Evolutionary conservation across 2,329 filamentous ascomycete species (phyloP).

Genomic region (Sclerotinia spermophila): DNA sequence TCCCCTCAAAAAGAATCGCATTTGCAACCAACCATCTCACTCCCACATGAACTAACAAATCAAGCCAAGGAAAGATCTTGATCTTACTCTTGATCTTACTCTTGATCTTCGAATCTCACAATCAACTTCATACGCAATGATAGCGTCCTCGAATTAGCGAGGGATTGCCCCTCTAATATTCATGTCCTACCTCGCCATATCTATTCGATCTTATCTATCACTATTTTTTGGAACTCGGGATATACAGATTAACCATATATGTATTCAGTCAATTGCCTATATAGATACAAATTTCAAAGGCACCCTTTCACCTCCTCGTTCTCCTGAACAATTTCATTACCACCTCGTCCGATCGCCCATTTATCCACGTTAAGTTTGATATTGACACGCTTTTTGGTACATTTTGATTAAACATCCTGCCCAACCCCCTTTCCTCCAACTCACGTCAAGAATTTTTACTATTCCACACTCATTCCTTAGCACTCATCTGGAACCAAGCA

Average conservation of each 20-base stretch:
- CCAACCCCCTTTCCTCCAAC: background rate
- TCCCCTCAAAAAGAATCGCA: no score
- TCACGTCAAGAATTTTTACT: background rate
- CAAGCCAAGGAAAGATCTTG: no score
- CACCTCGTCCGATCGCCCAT: background rate
- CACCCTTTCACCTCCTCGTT: background rate
- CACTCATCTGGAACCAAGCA: conserved; percentile 72
- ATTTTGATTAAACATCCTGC: background rate
- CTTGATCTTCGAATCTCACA: no score
- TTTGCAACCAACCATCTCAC: no score
- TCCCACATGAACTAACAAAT: no score
- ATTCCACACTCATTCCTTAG: conserved; percentile 40
- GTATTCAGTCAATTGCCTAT: background rate
- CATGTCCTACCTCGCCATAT: background rate
- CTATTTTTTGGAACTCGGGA: background rate
- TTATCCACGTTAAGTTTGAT: background rate
- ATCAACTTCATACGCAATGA: no score
- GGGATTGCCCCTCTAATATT: background rate
- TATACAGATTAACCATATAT: background rate
- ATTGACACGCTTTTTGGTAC: background rate
- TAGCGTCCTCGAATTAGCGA: background rate
- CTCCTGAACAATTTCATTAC: background rate
- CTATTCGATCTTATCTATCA: background rate
- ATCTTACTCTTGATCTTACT: no score
- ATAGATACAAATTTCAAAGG: background rate